These are phyloP conservation scores for Talaromyces sp. DNA, from an alignment of 2,329 filamentous ascomycete genomes.

Conservation along the genomic window DNA sequence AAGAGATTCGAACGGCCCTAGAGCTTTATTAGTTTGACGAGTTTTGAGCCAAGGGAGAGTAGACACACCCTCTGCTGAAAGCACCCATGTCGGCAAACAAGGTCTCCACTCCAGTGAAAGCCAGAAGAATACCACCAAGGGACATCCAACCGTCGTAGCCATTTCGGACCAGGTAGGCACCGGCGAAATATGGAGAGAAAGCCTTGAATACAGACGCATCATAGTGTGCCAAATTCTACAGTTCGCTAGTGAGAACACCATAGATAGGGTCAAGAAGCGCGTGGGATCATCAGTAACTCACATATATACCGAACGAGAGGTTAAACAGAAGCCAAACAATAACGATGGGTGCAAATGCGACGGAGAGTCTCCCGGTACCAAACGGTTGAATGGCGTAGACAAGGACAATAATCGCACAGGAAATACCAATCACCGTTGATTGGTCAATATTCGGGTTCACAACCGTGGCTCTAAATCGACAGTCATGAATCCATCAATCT, in stretches of 20 bases:
- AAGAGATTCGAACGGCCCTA: constrained; percentile 64
- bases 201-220: constrained; percentile 48
- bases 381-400: constrained; percentile 51
- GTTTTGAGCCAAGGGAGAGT: too few relatives aligned
- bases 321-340: constrained; percentile 52
- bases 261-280: too few relatives aligned
- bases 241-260: too few relatives aligned
- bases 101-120: constrained; percentile 74
- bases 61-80: constrained; percentile 49
- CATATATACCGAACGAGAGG: constrained; percentile 48
- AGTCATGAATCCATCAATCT: too few relatives aligned
- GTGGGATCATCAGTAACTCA: too few relatives aligned
- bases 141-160: constrained; percentile 46
- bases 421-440: constrained; percentile 44
- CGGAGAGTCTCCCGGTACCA: constrained; percentile 46
- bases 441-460: constrained; percentile 42
- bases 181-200: constrained; percentile 46
- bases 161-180: constrained; percentile 45
- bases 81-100: constrained; percentile 73
- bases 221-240: constrained; percentile 40
- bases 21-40: too few relatives aligned
- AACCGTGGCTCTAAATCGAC: constrained; percentile 44
- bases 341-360: constrained; percentile 49
- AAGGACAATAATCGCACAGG: constrained; percentile 48
- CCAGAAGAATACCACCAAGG: constrained; percentile 60